A percentile compares a stretch with the other conserved stretches of the same genome.
Conservation (phyloP, 208 protist species). For the Porcisia deanei region DNA sequence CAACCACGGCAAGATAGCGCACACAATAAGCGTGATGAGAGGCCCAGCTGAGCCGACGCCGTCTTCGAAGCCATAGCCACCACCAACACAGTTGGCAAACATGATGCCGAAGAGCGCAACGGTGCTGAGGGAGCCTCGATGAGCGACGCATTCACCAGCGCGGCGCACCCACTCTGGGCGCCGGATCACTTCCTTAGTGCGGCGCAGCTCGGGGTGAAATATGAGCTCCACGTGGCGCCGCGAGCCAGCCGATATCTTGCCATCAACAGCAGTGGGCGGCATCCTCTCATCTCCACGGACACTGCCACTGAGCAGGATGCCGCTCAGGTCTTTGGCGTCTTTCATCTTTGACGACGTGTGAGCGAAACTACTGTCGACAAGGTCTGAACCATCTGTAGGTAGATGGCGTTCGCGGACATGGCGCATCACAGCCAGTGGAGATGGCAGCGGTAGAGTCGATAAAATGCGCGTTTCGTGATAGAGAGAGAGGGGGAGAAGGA, state of each 20-base stretch:
- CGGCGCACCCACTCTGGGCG: conserved; percentile 75
- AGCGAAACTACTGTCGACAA: not conserved
- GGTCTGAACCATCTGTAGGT: conserved; percentile 1
- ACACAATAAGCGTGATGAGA: conserved; percentile 81
- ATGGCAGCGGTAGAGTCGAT: not conserved
- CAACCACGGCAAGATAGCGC: conserved; percentile 73
- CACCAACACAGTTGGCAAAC: conserved; percentile 78
- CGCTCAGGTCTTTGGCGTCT: not conserved
- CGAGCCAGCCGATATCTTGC: not conserved
- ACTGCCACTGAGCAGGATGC: not conserved
- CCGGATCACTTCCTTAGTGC: conserved; percentile 76
- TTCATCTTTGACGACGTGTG: not conserved
- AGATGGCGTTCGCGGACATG: conserved; percentile 21
- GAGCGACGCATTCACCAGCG: conserved; percentile 70
- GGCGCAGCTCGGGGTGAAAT: conserved; percentile 74
- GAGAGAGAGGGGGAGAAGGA: not conserved
- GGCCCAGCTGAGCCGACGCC: conserved; percentile 74
- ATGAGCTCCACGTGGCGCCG: conserved; percentile 37
- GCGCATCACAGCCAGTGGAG: conserved; percentile 12
- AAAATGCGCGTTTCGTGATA: not conserved
- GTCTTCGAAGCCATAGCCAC: conserved; percentile 88
- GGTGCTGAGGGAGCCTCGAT: conserved; percentile 68
- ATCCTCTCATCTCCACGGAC: not conserved
- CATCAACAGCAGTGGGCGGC: not conserved
- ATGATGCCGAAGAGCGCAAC: conserved; percentile 74